Base-by-base conservation (phyloP, 345 rosid species). In the Capsella bursapastoris region DNA sequence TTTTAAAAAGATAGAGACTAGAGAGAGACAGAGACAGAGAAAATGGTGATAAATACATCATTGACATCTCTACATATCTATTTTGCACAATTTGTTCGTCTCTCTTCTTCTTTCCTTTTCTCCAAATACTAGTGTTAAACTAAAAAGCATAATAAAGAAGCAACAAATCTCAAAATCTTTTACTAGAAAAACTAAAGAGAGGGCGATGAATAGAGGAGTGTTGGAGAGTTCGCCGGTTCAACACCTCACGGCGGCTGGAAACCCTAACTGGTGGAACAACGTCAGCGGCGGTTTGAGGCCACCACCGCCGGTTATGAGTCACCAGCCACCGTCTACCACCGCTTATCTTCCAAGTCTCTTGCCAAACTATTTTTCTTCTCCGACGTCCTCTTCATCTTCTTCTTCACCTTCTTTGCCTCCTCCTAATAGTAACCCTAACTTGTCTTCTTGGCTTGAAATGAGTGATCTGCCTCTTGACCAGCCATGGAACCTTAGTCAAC, bases 141-240 rank as follows among this genome's bases (percentile, higher is more conserved):
- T 85, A 71, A 83, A 71, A 83, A 80, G 55, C 81, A 45, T 66
- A 81, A 45, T 66, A 81, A 51, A 48, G 78, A 35, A 45, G 18
- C 35, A 76, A 77, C 74, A 71, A 79, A 67, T 67, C 85, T 76
- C 76, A 73, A 79, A 79, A 74, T 82, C 82, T 83, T 45, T 75
- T 79, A 63, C 84, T 78, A 62, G 78, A 66, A 43, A 47, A 22
- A 22, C 25, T 18, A 7, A 51, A 79, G 64, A 50, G 64, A 73
- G 78, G 78, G 15, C 18, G 55, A 68, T 69, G 64, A 72, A 80
- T 63, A 64, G 66, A 56, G 84, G 90, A 43, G 85, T 80, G 58
- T 78, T 88, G 79, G 88, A 89, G 76, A 84, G 86, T 75, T 86
- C 93, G 60, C 88, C 90, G 62, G 89, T 87, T 53, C 86, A 82